Base-by-base conservation (phyloP, 2,329 filamentous ascomycete genomes). In the Paecilomyces sp. region DNA sequence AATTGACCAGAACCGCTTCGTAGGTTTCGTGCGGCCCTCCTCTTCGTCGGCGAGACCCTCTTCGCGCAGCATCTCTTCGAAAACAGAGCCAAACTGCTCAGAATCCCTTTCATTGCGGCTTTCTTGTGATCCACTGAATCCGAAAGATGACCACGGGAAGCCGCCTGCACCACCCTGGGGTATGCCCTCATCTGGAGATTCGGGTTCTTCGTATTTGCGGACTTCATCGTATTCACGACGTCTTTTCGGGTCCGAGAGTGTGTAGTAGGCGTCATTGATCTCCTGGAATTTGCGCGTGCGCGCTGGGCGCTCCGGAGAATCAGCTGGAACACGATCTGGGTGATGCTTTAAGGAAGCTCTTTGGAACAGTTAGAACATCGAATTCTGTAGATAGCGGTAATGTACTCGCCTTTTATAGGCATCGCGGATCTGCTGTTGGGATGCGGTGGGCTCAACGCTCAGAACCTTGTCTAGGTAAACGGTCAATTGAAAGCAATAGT, bases 251-350 rank as follows among this genome's bases (percentile, higher is more conserved):
- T 97, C 92, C 0, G 90, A 96, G 30, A 97, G 86, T 0, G 90
- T 92, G 75, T 91, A 96, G 81, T 96, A 96, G 63, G 92, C 91
- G 71, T 96, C 92, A 78, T 95, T 96, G 69, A 96, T 90, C 65
- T 90, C 85, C 75, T 96, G 92, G 79, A 96, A 96, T 72, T 88
- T 88, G 70, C 89, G 90, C 5, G 94, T 99, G 69, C 92, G 89
- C 12, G 84, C 76, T 24, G 85, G 75, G 64, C 93, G 90, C 67
- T 97, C 92, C 41, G 92, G 91, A 4, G 91, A 93, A 76, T 92
- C 86, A 65, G 84, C 79, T 30, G 92, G 83, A 50, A 99, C 91
- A 61, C 94, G 90, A 74, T 99, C 94, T 1, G 93, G 93, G 74
- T 97, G 93, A 64, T 90, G 92, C 77, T 94, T 96, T 54, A 97